Evolutionary conservation across 164 flowering plant genomes (phyloP), one percentile per base, ranked within the genome.

Genomic region (Amborella trichopoda): DNA sequence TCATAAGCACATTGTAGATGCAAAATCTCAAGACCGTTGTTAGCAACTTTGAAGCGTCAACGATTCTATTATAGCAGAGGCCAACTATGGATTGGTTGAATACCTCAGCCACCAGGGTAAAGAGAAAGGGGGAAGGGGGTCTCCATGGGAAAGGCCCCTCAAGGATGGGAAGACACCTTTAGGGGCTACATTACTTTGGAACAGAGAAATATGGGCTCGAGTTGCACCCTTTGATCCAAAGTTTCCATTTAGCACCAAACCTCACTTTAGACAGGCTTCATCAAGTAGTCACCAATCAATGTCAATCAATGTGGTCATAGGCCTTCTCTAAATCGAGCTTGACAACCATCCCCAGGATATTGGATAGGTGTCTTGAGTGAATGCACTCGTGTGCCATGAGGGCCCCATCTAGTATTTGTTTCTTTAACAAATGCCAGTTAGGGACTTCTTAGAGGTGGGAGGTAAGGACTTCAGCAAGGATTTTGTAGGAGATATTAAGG

Each of bases 61-160:
- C n/a, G n/a, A n/a, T n/a, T n/a, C n/a, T n/a, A n/a, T n/a, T n/a
- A n/a, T n/a, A n/a, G n/a, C n/a, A n/a, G n/a, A n/a, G n/a, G n/a
- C n/a, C n/a, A n/a, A n/a, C n/a, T n/a, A n/a, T n/a, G n/a, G n/a
- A n/a, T n/a, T n/a, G n/a, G 20, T 9, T 40, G 13, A 40, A 18
- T 6, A 14, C 44, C 20, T 40, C 22, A 18, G 13, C 44, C 17
- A 40, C 23, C 10, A n/a, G n/a, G n/a, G n/a, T n/a, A n/a, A n/a
- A n/a, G n/a, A n/a, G n/a, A n/a, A n/a, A n/a, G n/a, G n/a, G 44
- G 44, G 23, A 24, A 40, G 44, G 23, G 22, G 22, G 20, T 40
- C 44, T 24, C 44, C 24, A 19, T 40, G 44, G 23, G 10, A 19
- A 22, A 40, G 23, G 12, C 22, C 44, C 23, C 11, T 10, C 19